phyloP scores from a whole-genome alignment of 2,329 filamentous ascomycete species.

The Apiospora sp. region DNA sequence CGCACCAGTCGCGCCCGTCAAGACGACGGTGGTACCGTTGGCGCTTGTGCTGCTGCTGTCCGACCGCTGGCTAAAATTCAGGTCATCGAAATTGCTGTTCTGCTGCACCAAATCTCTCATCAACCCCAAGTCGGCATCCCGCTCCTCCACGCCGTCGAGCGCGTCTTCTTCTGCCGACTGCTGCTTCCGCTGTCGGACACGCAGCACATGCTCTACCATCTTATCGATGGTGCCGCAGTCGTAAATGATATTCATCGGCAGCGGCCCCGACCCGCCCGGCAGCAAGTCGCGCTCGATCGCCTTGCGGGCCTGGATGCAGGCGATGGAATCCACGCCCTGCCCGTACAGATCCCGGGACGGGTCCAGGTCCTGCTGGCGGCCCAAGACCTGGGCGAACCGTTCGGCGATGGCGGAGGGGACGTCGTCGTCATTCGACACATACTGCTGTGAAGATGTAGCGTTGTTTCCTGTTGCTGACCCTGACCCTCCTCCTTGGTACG shows the following conservation, averaged over 20 bases:
- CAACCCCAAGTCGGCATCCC: conserved; percentile 31
- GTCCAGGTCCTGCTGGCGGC: conserved; percentile 33
- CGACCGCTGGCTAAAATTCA: conserved; percentile 29
- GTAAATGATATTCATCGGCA: conserved; percentile 67
- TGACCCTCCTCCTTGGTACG: conserved; percentile 47
- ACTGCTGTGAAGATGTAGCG: neutral
- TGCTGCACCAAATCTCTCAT: conserved; percentile 41
- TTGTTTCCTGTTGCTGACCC: conserved; percentile 17
- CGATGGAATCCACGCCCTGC: conserved; percentile 67
- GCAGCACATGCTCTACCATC: conserved; percentile 36
- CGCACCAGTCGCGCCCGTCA: conserved; percentile 40
- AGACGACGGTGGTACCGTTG: conserved; percentile 31
- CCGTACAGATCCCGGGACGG: conserved; percentile 61
- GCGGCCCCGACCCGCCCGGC: neutral
- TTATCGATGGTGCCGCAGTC: conserved; percentile 61
- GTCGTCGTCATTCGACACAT: conserved; percentile 42
- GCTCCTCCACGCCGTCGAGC: neutral
- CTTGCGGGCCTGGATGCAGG: conserved; percentile 60
- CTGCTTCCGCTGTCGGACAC: conserved; percentile 6
- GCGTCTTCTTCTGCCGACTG: neutral
- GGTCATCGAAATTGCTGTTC: conserved; percentile 37
- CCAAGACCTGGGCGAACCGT: conserved; percentile 44
- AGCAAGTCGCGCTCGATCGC: conserved; percentile 38
- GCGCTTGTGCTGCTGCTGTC: neutral
- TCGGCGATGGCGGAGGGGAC: conserved; percentile 43